Conservation (phyloP, 306 rosid genomes). For the Malus sylvestris region DNA sequence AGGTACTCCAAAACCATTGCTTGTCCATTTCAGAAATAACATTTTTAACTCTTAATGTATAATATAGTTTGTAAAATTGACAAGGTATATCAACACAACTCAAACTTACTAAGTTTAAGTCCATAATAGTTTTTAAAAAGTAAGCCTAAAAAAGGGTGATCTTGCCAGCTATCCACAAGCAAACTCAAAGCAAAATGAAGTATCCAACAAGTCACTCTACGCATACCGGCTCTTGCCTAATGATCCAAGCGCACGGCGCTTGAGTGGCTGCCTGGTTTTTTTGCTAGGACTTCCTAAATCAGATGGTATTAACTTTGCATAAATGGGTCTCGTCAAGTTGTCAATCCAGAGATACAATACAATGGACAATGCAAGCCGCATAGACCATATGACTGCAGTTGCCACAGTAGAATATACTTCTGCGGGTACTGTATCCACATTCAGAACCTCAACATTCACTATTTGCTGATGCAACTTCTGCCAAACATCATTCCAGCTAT, state of each 20-base stretch:
- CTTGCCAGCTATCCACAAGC: constrained; percentile 2
- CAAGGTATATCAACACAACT: background rate
- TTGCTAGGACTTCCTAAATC: constrained; percentile 73
- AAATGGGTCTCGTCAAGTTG: constrained; percentile 77
- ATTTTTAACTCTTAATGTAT: background rate
- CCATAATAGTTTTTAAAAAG: background rate
- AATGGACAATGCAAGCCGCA: constrained; percentile 83
- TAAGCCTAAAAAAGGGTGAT: background rate
- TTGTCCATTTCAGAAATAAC: background rate
- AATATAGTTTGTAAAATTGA: background rate
- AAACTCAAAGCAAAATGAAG: constrained; percentile 1
- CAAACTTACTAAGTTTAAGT: background rate
- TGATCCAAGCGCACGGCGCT: constrained; percentile 71
- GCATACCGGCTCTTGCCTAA: constrained; percentile 89
- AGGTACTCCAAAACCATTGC: background rate
- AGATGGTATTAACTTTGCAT: constrained; percentile 84
- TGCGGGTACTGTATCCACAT: constrained; percentile 69
- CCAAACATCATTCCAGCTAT: constrained; percentile 97
- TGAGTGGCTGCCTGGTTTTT: constrained; percentile 42
- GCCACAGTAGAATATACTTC: constrained; percentile 82
- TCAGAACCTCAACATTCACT: constrained; percentile 80
- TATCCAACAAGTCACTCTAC: constrained; percentile 13
- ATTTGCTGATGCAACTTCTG: constrained; percentile 85
- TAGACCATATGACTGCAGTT: constrained; percentile 88
- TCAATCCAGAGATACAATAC: constrained; percentile 78